phyloP scores from a whole-genome alignment of 2,329 filamentous ascomycete genomes.

The Paracorniculantispora psalliotae region DNA sequence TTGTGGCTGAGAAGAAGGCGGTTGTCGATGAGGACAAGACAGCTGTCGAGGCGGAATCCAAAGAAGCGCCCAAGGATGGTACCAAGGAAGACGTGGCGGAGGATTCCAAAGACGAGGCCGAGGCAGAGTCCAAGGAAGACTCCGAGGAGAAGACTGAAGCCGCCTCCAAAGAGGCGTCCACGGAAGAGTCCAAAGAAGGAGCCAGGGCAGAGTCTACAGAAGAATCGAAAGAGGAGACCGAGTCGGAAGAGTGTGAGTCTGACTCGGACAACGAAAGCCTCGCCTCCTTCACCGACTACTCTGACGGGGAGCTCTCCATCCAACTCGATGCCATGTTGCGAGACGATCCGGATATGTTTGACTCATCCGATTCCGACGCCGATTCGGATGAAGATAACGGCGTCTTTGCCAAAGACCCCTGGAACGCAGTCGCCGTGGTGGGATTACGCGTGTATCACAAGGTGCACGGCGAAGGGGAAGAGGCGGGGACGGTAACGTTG shows the following conservation, averaged over 20 bases:
- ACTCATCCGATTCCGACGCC: not conserved
- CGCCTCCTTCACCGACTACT: conserved; percentile 34
- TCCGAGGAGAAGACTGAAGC: conserved; percentile 13
- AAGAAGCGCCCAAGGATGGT: conserved; percentile 13
- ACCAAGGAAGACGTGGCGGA: conserved; percentile 28
- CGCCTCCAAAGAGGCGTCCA: not conserved
- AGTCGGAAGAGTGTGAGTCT: conserved; percentile 18
- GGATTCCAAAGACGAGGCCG: conserved; percentile 21
- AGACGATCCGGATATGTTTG: not conserved
- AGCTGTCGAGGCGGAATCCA: conserved; percentile 13
- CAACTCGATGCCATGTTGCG: conserved; percentile 16
- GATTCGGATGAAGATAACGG: conserved; percentile 4
- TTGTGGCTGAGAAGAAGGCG: conserved; percentile 29
- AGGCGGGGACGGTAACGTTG: conserved; percentile 29
- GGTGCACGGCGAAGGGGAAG: conserved; percentile 24
- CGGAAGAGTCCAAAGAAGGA: not conserved
- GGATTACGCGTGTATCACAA: conserved; percentile 59
- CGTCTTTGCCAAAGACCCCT: conserved; percentile 52
- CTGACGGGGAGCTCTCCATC: conserved; percentile 35
- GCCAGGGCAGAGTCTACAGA: not conserved
- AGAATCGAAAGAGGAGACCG: conserved; percentile 16
- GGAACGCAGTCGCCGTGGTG: conserved; percentile 60
- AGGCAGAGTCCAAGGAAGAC: not conserved
- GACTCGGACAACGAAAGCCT: conserved; percentile 20
- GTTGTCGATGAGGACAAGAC: conserved; percentile 23